phyloP scores from a whole-genome alignment of 2,329 filamentous ascomycete species.

The Colletotrichum kahawae region DNA sequence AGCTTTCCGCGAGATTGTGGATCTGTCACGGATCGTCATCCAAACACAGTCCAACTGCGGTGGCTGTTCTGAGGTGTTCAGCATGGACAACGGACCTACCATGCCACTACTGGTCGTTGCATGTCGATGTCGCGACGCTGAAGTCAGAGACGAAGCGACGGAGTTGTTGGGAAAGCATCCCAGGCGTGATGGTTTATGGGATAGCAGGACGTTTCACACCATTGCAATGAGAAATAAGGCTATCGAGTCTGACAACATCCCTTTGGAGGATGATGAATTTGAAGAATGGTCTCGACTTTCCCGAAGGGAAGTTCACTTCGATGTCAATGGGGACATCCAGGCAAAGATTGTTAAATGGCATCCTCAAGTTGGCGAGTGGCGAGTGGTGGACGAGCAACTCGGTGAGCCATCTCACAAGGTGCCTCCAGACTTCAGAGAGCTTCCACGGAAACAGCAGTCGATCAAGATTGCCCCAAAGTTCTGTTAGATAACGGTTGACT shows the following conservation, averaged over 20 bases:
- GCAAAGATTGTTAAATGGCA: neutral
- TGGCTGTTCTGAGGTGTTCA: conserved; percentile 37
- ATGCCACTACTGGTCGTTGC: conserved; percentile 47
- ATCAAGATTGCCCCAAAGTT: neutral
- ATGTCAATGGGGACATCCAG: conserved; percentile 27
- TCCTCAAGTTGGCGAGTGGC: neutral
- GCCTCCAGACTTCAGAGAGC: neutral
- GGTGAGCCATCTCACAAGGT: neutral
- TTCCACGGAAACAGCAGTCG: neutral
- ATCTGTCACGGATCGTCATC: conserved; percentile 40
- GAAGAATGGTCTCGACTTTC: conserved; percentile 45
- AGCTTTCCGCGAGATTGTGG: conserved; percentile 45
- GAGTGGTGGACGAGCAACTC: neutral
- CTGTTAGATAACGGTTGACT: neutral
- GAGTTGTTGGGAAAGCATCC: conserved; percentile 44
- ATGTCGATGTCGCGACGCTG: conserved; percentile 43
- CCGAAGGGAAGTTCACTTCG: conserved; percentile 42
- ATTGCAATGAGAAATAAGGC: conserved; percentile 42
- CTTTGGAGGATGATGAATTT: conserved; percentile 35
- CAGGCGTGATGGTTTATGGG: conserved; percentile 47
- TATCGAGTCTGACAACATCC: conserved; percentile 34
- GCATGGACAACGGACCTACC: conserved; percentile 51
- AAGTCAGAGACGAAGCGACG: conserved; percentile 43
- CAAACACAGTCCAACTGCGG: conserved; percentile 17
- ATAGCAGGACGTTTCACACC: conserved; percentile 43